Evolutionary conservation across 306 rosid species (phyloP), one percentile per base, ranked within the genome.

Genomic region (Cercis canadensis): DNA sequence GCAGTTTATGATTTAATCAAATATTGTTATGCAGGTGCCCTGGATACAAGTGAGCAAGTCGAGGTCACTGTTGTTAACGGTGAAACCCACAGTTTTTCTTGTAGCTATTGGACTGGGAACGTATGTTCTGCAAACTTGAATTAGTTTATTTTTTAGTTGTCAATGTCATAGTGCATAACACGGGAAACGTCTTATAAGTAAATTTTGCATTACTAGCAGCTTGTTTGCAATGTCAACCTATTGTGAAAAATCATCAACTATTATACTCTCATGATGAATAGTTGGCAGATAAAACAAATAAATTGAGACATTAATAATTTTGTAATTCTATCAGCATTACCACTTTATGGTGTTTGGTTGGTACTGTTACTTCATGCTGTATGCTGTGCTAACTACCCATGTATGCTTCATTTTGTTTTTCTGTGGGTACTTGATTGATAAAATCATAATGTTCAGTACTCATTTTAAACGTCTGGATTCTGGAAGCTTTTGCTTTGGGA

Each of bases 21-120:
- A 56, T 36, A 70, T 69, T 68, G 43, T 63, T 80, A 17, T 86
- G 75, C 78, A 94, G 98, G 97, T 94, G 75, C 98, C 98, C 53
- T 94, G 96, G 97, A 89, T 77, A 69, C 98, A 94, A 84, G 90
- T 94, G 72, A 94, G 98, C 85, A 88, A 67, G 82, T 94, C 98
- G 16, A 87, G 94, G 85, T 71, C 97, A 54, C 80, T 88, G 52
- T 75, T 94, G 61, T 46, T 94, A 80, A 76, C 81, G 89, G 97
- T 94, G 79, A 87, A 87, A 77, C 97, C 98, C 70, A 33, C 74
- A 21, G 83, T 78, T 74, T 94, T 94, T 82, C 96, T 94, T 53
- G 78, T 80, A 57, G 97, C 98, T 52, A 83, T 87, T 83, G 98
- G 92, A 86, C 68, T 92, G 76, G 98, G 97, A 82, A 76, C 78